Conservation (phyloP, 805 yeast species). For the Lipomyces kockii region DNA sequence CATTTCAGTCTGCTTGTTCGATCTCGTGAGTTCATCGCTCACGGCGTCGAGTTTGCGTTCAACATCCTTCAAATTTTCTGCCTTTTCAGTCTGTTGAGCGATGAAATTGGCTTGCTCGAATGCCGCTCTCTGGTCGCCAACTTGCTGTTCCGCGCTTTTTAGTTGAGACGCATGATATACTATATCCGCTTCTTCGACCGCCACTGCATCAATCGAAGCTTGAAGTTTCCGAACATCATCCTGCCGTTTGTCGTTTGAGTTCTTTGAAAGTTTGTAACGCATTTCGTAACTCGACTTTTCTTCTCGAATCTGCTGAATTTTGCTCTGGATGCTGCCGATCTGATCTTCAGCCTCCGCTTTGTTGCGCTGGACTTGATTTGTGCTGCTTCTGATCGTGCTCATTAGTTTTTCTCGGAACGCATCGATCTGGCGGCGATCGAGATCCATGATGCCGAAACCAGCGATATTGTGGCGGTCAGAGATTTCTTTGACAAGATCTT, state of each 20-base stretch:
- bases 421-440: constrained; percentile 20
- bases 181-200: constrained; percentile 54
- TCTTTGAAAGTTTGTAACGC: constrained; percentile 19
- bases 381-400: not conserved
- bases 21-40: constrained; percentile 54
- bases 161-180: constrained; percentile 49
- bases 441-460: constrained; percentile 20
- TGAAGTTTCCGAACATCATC: constrained; percentile 49
- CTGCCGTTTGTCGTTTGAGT: constrained; percentile 30
- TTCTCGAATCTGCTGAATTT: constrained; percentile 40
- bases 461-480: constrained; percentile 18
- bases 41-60: constrained; percentile 54
- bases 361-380: constrained; percentile 27
- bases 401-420: constrained; percentile 20
- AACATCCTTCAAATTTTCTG: constrained; percentile 16
- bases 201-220: constrained; percentile 48
- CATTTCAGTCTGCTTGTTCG: constrained; percentile 62
- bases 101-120: constrained; percentile 23
- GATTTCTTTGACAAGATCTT: constrained; percentile 23
- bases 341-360: constrained; percentile 43
- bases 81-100: constrained; percentile 5
- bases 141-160: constrained; percentile 48
- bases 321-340: constrained; percentile 35
- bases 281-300: constrained; percentile 40
- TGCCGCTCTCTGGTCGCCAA: constrained; percentile 38